Percentiles rank a stretch among this genome's conserved stretches.
Conservation (phyloP, 208 protist genomes). For the Eutreptiella sp. region DNA sequence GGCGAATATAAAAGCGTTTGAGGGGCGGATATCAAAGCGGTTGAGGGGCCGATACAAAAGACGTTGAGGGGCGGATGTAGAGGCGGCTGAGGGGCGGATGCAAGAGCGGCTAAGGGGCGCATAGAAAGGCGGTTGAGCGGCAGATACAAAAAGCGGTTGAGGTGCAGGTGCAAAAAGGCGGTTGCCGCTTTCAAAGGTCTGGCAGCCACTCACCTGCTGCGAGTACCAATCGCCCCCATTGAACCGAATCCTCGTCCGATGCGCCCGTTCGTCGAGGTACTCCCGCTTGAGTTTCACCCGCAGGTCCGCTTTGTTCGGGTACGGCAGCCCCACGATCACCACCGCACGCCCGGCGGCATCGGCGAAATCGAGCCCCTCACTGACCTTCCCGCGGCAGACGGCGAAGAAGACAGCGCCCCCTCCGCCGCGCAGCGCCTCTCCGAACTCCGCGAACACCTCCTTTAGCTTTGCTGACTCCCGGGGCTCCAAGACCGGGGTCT, state of each 20-base stretch:
- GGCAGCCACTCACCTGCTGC: too few species aligned
- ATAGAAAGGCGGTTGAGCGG: too few species aligned
- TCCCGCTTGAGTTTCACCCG: constrained; percentile 47
- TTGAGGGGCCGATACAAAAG: too few species aligned
- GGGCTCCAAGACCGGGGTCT: constrained; percentile 27
- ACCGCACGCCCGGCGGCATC: constrained; percentile 83
- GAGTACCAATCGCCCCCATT: constrained; percentile 88
- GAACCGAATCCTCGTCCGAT: constrained; percentile 30
- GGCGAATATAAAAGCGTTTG: too few species aligned
- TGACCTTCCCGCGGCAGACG: constrained; percentile 87
- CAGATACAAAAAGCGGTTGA: too few species aligned
- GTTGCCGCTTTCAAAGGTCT: too few species aligned
- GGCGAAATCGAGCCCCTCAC: constrained; percentile 90
- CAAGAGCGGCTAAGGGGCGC: too few species aligned
- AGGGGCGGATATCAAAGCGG: too few species aligned
- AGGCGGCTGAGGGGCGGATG: too few species aligned
- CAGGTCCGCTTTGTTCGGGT: constrained; percentile 57
- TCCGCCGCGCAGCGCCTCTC: not conserved
- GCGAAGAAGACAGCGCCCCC: constrained; percentile 85
- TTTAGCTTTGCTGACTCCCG: not conserved
- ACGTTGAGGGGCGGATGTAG: too few species aligned
- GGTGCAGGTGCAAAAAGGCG: too few species aligned
- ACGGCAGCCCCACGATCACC: constrained; percentile 81
- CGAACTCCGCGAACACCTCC: constrained; percentile 7
- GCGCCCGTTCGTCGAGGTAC: constrained; percentile 43